These are phyloP conservation scores for Tuber calosporum DNA, from an alignment of 495 filamentous ascomycete species.

Conservation along the genomic window DNA sequence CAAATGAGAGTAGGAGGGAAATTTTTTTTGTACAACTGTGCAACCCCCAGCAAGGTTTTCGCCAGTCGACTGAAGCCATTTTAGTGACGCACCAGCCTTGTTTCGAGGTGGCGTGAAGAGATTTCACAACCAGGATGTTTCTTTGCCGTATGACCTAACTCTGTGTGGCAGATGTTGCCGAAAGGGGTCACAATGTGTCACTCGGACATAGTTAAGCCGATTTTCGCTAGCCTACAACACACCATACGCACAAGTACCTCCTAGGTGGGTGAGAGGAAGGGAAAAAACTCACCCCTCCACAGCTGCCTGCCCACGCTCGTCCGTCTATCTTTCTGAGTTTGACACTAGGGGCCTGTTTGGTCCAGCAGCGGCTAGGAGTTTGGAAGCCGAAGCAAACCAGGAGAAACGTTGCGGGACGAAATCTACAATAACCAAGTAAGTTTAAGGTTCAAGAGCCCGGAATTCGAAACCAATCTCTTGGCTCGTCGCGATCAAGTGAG, in stretches of 20 bases:
- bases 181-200: neutral
- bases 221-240: neutral
- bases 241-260: too few relatives aligned
- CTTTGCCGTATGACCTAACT: neutral
- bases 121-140: neutral
- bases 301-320: neutral
- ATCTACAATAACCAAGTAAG: neutral
- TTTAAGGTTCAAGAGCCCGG: neutral
- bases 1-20: neutral
- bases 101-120: neutral
- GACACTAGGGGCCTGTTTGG: neutral
- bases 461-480: neutral
- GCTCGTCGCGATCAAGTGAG: neutral
- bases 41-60: neutral
- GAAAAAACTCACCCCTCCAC: neutral
- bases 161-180: neutral
- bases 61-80: neutral
- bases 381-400: neutral
- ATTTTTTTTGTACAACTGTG: neutral
- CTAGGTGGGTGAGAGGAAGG: neutral
- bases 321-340: neutral
- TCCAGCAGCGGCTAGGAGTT: neutral
- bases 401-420: neutral
- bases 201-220: neutral
- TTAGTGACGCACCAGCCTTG: neutral